Percentiles rank a stretch among this genome's conserved stretches.
phyloP scores from a whole-genome alignment of 225 moss, liverwort and hornwort genomes.

The Thuidium tamariscinum region DNA sequence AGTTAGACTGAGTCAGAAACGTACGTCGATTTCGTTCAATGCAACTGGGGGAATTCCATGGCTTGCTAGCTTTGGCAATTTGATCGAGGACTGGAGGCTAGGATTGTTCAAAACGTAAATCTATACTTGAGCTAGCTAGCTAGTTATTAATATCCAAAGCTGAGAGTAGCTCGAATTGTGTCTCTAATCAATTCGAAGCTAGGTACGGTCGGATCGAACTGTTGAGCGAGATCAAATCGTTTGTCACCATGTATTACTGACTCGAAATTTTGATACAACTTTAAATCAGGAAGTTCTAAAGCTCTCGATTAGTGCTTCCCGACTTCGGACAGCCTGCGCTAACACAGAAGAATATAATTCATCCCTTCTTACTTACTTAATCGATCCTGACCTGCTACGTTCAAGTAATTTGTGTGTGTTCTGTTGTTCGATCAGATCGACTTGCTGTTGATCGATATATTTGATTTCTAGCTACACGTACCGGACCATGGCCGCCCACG shows the following conservation, averaged over 20 bases:
- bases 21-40: neutral
- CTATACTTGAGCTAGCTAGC: neutral
- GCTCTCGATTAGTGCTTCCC: neutral
- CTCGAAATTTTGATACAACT: neutral
- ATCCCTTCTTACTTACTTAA: no score
- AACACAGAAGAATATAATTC: neutral
- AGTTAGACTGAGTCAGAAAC: neutral
- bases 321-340: no score
- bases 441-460: neutral
- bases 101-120: neutral
- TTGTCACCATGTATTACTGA: neutral
- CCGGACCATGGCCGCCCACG: neutral
- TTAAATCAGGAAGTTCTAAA: neutral
- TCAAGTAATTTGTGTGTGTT: neutral
- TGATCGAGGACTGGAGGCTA: neutral
- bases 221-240: neutral
- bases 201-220: neutral
- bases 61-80: neutral
- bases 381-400: neutral
- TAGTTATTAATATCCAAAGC: no score
- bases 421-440: neutral
- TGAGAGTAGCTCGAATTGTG: neutral
- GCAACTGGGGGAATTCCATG: neutral
- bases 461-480: no score
- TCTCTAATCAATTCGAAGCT: neutral